These are phyloP conservation scores for Aquilaria malaccensis DNA, from an alignment of 345 rosid species.

Conservation along the genomic window DNA sequence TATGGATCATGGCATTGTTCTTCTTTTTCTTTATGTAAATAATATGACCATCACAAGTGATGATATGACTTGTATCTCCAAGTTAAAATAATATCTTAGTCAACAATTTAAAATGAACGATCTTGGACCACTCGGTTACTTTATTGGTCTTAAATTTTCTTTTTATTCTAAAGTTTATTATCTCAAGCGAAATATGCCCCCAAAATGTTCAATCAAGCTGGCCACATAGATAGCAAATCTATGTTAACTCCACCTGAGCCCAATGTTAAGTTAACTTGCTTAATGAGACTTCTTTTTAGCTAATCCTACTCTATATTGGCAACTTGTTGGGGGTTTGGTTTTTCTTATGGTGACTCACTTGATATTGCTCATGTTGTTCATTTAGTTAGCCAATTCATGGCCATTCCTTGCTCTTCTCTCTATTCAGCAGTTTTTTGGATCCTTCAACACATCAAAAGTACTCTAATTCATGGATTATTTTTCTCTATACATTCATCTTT, in stretches of 20 bases:
- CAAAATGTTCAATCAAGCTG: background rate
- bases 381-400: background rate
- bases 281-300: background rate
- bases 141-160: background rate
- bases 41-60: background rate
- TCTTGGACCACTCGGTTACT: background rate
- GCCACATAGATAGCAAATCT: background rate
- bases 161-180: background rate
- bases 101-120: background rate
- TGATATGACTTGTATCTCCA: background rate
- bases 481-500: background rate
- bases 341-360: too few species aligned
- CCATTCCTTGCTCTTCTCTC: background rate
- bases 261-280: background rate
- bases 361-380: background rate
- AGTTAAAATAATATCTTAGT: background rate
- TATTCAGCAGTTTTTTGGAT: background rate
- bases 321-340: background rate
- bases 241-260: background rate
- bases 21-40: background rate
- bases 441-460: background rate
- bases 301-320: background rate
- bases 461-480: background rate
- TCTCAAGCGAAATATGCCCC: background rate
- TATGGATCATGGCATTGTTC: background rate